Evolutionary conservation across 352 stramenopile species (phyloP).

Genomic region (Achlya hypogyna): DNA sequence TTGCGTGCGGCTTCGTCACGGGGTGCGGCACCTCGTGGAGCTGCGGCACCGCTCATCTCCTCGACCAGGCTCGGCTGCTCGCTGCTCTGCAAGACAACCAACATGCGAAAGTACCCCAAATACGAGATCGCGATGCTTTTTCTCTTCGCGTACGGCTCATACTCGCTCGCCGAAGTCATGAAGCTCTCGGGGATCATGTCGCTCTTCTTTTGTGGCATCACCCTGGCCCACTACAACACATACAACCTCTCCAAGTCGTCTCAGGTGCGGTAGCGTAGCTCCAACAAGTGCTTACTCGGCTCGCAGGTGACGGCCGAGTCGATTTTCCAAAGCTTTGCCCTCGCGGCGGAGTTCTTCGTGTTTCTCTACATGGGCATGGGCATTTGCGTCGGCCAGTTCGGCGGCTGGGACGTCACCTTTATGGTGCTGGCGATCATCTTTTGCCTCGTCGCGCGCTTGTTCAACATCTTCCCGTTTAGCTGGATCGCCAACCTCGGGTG

Average conservation of each 20-base stretch:
- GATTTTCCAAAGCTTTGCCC: constrained; percentile 81
- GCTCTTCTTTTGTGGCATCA: constrained; percentile 83
- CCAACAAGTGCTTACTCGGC: not conserved
- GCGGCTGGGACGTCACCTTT: constrained; percentile 79
- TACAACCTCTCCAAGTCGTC: constrained; percentile 71
- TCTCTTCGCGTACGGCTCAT: constrained; percentile 83
- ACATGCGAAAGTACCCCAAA: constrained; percentile 69
- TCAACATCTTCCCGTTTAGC: constrained; percentile 92
- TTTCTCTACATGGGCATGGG: constrained; percentile 89
- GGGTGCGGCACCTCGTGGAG: constrained; percentile 27
- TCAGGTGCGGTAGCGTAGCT: not conserved
- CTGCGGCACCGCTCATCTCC: not conserved
- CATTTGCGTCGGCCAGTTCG: constrained; percentile 60
- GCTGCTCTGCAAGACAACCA: constrained; percentile 79
- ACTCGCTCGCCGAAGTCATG: constrained; percentile 69
- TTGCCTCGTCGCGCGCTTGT: constrained; percentile 73
- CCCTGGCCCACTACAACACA: constrained; percentile 84
- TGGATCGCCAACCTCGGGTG: constrained; percentile 54
- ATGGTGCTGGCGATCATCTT: constrained; percentile 82
- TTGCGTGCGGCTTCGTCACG: constrained; percentile 64
- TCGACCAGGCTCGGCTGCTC: constrained; percentile 74
- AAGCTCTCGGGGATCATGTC: constrained; percentile 83
- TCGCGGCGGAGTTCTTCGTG: constrained; percentile 76
- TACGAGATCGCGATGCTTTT: constrained; percentile 84
- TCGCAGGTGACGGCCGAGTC: constrained; percentile 68